A percentile compares a stretch with the other conserved stretches of the same genome.
Conservation (phyloP, 352 stramenopile genomes). For the Phytopythium helicoides region DNA sequence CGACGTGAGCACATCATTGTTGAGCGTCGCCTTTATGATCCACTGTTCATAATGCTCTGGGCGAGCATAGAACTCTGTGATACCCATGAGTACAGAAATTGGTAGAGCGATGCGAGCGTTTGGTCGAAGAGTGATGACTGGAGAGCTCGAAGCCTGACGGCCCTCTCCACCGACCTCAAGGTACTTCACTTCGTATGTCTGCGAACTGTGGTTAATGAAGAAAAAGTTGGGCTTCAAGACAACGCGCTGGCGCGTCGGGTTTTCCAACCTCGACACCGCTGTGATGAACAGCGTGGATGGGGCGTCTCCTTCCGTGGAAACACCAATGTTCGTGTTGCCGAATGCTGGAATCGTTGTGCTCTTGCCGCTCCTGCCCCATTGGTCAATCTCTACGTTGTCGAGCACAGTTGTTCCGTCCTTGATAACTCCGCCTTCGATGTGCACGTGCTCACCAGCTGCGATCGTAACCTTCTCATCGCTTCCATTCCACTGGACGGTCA, state of each 20-base stretch:
- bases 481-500: slow-evolving; percentile 50
- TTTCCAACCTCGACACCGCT: slow-evolving; percentile 68
- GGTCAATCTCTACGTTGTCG: slow-evolving; percentile 50
- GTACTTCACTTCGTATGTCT: slow-evolving; percentile 77
- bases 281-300: slow-evolving; percentile 62
- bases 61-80: slow-evolving; percentile 80
- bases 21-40: slow-evolving; percentile 71
- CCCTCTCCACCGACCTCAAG: slow-evolving; percentile 49
- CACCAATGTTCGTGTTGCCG: slow-evolving; percentile 55
- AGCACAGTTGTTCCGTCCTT: slow-evolving; percentile 40
- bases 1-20: slow-evolving; percentile 76
- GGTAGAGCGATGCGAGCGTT: slow-evolving; percentile 69
- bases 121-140: slow-evolving; percentile 52
- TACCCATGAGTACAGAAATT: slow-evolving; percentile 72
- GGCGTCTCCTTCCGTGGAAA: slow-evolving; percentile 31
- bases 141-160: slow-evolving; percentile 47
- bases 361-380: slow-evolving; percentile 47
- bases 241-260: slow-evolving; percentile 55
- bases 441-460: slow-evolving; percentile 40
- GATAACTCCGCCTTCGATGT: slow-evolving; percentile 37
- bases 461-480: slow-evolving; percentile 41
- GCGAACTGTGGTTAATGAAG: slow-evolving; percentile 77
- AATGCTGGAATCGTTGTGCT: slow-evolving; percentile 48
- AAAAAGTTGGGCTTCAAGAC: slow-evolving; percentile 80
- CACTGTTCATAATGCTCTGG: slow-evolving; percentile 65